Base-by-base conservation (phyloP, 768 basidiomycete genomes). In the Amanita fuliginea region DNA sequence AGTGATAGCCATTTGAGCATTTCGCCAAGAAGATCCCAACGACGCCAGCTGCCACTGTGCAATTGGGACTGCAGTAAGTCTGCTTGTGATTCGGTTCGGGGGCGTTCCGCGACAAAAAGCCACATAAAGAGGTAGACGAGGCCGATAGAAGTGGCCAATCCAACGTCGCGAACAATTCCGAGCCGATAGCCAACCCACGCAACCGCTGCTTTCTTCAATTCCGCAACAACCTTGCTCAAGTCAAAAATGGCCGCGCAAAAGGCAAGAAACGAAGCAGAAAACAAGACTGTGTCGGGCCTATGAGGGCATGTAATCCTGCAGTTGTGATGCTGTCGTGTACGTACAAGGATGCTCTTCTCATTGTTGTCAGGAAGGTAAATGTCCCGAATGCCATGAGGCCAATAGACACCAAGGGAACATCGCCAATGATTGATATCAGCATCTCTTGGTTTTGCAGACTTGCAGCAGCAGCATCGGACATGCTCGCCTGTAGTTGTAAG, bases 81-180 rank as follows among this genome's bases (percentile, higher is more conserved):
- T 57, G 32, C 26, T 34, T 30, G 24, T 26, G 21, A 8, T 18
- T 51, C 77, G 52, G 64, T 70, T 30, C 60, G 61, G n/a, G 83
- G 80, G 43, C 79, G 71, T 51, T 70, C 69, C 13, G 77, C 73
- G 36, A 82, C 79, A 52, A 80, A 76, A 34, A 64, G 64, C 86
- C 86, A 89, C 53, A 79, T 79, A 57, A 80, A 86, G 13, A 87
- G 58, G 57, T 78, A 78, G 33, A 80, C 73, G 37, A 77, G 64
- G 4, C 79, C 80, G 37, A 74, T 59, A 8, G 83, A 76, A 18
- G 85, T 55, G 9, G 78, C 68, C 51, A 80, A 68, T 43, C 73
- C 65, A 24, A 81, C 64, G 59, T 87, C 86, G 33, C 84, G 77
- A 4, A 74, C 62, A 46, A 67, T 69, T 28, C 76, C 63, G 33